Evolutionary conservation across 441 rosid species (phyloP).

Genomic region (Gossypium laxum): DNA sequence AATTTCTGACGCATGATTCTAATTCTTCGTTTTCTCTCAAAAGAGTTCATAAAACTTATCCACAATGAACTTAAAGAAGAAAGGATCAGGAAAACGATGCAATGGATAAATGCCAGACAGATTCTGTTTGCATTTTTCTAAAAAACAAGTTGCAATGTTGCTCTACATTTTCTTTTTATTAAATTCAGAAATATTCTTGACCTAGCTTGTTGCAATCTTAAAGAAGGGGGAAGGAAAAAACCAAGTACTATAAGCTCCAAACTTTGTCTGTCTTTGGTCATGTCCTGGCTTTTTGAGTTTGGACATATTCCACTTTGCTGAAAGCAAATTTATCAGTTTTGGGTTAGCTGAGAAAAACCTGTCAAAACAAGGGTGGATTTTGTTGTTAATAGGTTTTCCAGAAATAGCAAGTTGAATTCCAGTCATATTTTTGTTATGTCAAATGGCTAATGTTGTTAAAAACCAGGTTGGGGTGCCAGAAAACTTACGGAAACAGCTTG

Average conservation of each 20-base stretch:
- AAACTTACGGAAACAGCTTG: constrained; percentile 39
- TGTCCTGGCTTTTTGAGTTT: constrained; percentile 1
- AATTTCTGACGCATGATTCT: neutral
- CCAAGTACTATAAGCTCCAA: neutral
- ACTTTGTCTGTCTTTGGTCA: neutral
- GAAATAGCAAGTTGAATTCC: neutral
- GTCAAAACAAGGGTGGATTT: neutral
- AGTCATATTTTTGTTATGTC: constrained; percentile 10
- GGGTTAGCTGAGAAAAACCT: neutral
- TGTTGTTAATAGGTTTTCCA: neutral
- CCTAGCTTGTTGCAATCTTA: neutral
- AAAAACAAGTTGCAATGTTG: neutral
- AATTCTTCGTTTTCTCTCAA: neutral
- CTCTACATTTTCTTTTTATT: neutral
- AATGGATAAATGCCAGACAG: neutral
- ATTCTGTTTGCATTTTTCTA: neutral
- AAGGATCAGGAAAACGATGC: neutral
- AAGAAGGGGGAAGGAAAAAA: neutral
- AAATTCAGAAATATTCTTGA: neutral
- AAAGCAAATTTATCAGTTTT: neutral
- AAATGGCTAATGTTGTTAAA: constrained; percentile 36
- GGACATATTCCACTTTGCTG: neutral
- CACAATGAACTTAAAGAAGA: too few species aligned
- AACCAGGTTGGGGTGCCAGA: constrained; percentile 27
- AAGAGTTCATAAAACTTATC: too few species aligned